phyloP scores from a whole-genome alignment of 78 protist genomes.

The Dictyostelium brefeldianum region DNA sequence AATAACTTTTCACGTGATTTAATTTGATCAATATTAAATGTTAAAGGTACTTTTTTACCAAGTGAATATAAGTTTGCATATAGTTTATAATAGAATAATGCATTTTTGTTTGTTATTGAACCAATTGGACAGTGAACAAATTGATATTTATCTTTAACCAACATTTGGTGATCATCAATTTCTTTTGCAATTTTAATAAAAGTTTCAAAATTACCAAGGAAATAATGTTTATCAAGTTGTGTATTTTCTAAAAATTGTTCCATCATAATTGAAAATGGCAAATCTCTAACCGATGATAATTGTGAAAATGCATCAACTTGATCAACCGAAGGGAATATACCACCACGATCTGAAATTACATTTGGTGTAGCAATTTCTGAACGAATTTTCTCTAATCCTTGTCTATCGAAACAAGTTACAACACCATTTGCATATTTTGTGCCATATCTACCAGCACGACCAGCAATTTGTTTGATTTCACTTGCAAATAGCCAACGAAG shows the following conservation, averaged over 20 bases:
- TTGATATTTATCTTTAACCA: neutral
- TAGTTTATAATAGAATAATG: neutral
- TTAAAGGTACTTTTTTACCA: neutral
- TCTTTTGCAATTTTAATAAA: neutral
- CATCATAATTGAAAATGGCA: conserved; percentile 30
- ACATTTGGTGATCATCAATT: neutral
- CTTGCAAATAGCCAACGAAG: neutral
- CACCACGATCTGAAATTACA: conserved; percentile 43
- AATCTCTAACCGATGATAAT: too few species aligned
- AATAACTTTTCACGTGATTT: neutral
- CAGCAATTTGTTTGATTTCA: conserved; percentile 90
- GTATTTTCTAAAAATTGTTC: neutral
- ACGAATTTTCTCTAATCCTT: neutral
- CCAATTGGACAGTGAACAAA: conserved; percentile 29
- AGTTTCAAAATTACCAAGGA: conserved; percentile 2
- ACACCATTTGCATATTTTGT: conserved; percentile 29
- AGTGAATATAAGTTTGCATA: neutral
- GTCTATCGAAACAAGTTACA: neutral
- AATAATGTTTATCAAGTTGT: conserved; percentile 48
- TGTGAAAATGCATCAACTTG: conserved; percentile 24
- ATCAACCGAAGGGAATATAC: neutral
- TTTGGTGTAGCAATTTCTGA: neutral
- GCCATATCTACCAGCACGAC: conserved; percentile 81
- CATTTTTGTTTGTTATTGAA: too few species aligned
- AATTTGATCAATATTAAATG: neutral